These are phyloP conservation scores for Rugosomyces carneus DNA, from an alignment of 1,284 basidiomycete species.

Conservation along the genomic window DNA sequence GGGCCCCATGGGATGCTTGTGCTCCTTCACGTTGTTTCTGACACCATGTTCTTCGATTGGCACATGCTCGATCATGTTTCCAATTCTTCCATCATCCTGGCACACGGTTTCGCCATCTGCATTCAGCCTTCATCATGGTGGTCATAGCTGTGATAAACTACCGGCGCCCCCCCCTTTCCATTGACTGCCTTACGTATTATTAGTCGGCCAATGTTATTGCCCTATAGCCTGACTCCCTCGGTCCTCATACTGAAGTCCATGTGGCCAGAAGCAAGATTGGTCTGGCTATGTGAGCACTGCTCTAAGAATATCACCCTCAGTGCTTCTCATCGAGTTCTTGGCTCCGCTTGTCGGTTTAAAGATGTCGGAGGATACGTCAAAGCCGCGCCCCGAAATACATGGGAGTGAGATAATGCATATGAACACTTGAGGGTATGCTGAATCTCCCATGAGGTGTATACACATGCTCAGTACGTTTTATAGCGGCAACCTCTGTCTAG, in stretches of 20 bases:
- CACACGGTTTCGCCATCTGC: slow-evolving; percentile 7
- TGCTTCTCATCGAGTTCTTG: slow-evolving; percentile 7
- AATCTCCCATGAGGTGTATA: slow-evolving; percentile 6
- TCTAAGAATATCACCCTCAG: slow-evolving; percentile 5
- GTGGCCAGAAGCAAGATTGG: slow-evolving; percentile 9
- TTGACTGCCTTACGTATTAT: neutral
- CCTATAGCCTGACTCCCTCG: slow-evolving; percentile 1
- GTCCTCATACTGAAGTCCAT: slow-evolving; percentile 12
- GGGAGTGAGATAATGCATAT: slow-evolving; percentile 5
- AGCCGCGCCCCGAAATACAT: slow-evolving; percentile 1
- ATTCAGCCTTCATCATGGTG: slow-evolving; percentile 1
- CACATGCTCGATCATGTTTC: slow-evolving; percentile 12
- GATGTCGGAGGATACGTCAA: neutral
- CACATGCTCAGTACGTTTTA: slow-evolving; percentile 5
- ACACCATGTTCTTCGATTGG: slow-evolving; percentile 8
- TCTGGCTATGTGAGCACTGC: slow-evolving; percentile 6
- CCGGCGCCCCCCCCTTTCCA: neutral
- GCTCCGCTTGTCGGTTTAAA: slow-evolving; percentile 6
- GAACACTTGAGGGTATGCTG: slow-evolving; percentile 2
- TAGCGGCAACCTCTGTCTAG: neutral
- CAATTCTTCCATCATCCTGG: slow-evolving; percentile 7
- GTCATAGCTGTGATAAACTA: neutral
- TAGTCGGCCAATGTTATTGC: no score
- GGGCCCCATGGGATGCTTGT: slow-evolving; percentile 10
- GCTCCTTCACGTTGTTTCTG: slow-evolving; percentile 11